Evolutionary conservation across 225 moss, liverwort and hornwort genomes (phyloP), one percentile per base, ranked within the genome.

Genomic region (Polytrichum commune): DNA sequence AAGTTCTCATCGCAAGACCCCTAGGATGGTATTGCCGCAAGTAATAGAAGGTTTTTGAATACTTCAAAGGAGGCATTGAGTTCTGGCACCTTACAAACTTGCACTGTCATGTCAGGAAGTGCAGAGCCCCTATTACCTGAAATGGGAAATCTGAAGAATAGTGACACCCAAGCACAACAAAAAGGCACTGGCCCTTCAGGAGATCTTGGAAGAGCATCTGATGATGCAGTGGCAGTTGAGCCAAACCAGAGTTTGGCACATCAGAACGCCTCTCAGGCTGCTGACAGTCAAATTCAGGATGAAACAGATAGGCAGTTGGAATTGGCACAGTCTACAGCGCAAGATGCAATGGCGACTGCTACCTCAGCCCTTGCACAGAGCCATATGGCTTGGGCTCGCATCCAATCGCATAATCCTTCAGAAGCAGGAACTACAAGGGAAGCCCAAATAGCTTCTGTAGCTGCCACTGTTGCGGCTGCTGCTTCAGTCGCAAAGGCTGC

Each of bases 401-500:
- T 88, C 53, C 87, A 88, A 71, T 88, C 85, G 16, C 73, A 82
- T 61, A 73, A 82, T 28, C 86, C 79, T 69, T 81, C 86, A 63
- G 84, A 83, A 55, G 76, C 82, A 84, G 83, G 83, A 62, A 33
- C 77, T 61, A 82, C 81, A 33, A 81, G 84, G 55, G 92, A 93
- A 71, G 77, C 88, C 22, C 89, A 91, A 63, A 66, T 86, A 70
- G 82, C 85, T 55, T 89, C 92, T 73, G 91, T 91, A 79, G 92
- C 89, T 32, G 93, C 90, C 62, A 92, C 92, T 76, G 95, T 93
- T 18, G 90, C 87, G 38, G 98, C 95, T 63, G 98, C 95, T 74
- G 93, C 92, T 29, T 90, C 98, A 46, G 98, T 98, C 69, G 98
- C 98, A 29, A 95, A 93, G 83, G 95, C 98, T 72, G 92, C 95